Percentiles rank a stretch among this genome's conserved stretches.
These are phyloP conservation scores for Neurospora intermedia DNA, from an alignment of 495 filamentous ascomycete genomes.

Conservation along the genomic window DNA sequence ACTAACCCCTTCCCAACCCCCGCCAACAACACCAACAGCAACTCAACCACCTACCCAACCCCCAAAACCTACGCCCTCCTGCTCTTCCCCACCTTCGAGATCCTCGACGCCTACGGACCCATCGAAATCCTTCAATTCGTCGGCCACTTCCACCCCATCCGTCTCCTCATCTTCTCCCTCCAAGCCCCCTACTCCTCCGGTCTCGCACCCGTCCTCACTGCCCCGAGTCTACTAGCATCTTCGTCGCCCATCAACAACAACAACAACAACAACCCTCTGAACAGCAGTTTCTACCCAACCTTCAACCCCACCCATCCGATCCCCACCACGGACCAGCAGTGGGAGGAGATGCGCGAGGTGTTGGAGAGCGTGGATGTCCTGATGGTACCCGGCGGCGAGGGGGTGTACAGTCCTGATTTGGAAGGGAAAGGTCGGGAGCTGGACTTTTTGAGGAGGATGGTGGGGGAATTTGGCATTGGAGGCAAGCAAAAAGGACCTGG, in stretches of 20 bases:
- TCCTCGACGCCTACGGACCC: slow-evolving; percentile 43
- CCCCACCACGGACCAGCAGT: background rate
- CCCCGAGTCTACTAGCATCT: slow-evolving; percentile 2
- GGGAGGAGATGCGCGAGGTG: background rate
- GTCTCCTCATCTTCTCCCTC: slow-evolving; percentile 32
- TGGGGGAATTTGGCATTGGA: slow-evolving; percentile 4
- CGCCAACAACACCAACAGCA: background rate
- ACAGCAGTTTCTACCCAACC: slow-evolving; percentile 22
- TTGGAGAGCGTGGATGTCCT: slow-evolving; percentile 40
- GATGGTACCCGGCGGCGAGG: slow-evolving; percentile 44
- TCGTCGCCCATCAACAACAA: background rate
- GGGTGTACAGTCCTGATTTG: background rate
- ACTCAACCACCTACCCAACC: background rate
- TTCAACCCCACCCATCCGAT: slow-evolving; percentile 45
- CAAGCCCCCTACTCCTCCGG: slow-evolving; percentile 13
- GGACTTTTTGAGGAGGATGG: slow-evolving; percentile 26
- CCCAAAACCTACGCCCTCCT: slow-evolving; percentile 10
- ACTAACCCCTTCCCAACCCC: background rate
- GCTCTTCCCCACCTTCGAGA: slow-evolving; percentile 18
- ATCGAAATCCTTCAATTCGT: slow-evolving; percentile 46
- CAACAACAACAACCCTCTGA: slow-evolving; percentile 3
- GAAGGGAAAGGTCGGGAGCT: background rate
- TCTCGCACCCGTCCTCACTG: slow-evolving; percentile 32
- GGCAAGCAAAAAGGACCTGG: background rate
- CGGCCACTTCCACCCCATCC: slow-evolving; percentile 20